phyloP scores from a whole-genome alignment of 2,329 filamentous ascomycete genomes.

The Cladosporium sphaerospermum region DNA sequence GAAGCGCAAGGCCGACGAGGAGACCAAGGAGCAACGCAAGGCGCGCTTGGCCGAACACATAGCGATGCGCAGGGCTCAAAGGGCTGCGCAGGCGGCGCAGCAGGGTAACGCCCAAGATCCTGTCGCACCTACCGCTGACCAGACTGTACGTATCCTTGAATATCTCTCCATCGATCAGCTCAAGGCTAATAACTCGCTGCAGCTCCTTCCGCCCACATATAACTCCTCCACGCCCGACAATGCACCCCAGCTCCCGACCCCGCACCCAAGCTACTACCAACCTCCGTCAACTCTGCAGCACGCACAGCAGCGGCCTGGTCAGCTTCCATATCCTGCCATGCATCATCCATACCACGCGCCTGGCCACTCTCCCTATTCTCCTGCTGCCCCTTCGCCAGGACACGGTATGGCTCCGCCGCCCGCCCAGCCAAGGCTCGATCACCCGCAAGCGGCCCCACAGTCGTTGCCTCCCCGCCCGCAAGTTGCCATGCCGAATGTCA shows the following conservation, averaged over 20 bases:
- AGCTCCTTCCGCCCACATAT: too few species aligned
- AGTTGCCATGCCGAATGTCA: constrained; percentile 49
- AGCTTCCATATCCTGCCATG: too few species aligned
- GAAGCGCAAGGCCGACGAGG: constrained; percentile 56
- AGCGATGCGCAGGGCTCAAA: constrained; percentile 58
- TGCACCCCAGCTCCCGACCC: too few species aligned
- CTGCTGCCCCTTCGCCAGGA: not conserved
- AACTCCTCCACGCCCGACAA: too few species aligned
- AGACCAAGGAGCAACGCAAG: constrained; percentile 72
- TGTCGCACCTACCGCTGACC: not conserved
- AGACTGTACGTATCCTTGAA: too few species aligned
- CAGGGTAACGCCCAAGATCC: not conserved
- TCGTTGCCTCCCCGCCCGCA: constrained; percentile 55
- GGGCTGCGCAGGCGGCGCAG: constrained; percentile 26
- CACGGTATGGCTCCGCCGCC: not conserved
- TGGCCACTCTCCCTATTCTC: not conserved
- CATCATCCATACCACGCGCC: too few species aligned
- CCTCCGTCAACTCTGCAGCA: too few species aligned
- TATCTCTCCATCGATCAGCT: too few species aligned
- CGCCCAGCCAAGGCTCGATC: not conserved
- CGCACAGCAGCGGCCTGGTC: too few species aligned
- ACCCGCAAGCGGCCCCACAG: constrained; percentile 31
- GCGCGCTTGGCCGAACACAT: constrained; percentile 72
- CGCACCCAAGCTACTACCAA: too few species aligned
- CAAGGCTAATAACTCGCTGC: too few species aligned